Evolutionary conservation across 2,329 filamentous ascomycete genomes (phyloP).

Genomic region (Penicillium sp.): DNA sequence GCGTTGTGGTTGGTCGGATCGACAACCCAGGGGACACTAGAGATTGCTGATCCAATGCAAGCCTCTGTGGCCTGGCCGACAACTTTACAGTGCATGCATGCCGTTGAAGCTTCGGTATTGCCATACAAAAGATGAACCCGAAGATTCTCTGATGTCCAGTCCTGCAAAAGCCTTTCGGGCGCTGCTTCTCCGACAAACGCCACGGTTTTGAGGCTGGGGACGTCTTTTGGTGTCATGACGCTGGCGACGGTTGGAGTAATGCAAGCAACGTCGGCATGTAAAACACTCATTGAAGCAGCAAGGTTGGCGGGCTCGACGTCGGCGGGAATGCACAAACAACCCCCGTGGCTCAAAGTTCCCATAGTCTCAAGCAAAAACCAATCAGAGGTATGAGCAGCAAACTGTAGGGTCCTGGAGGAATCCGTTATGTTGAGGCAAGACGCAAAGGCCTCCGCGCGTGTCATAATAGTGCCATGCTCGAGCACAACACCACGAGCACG

Average conservation of each 20-base stretch:
- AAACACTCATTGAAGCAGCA: conserved; percentile 58
- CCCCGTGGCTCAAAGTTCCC: conserved; percentile 48
- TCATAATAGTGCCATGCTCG: conserved; percentile 42
- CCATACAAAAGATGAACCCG: conserved; percentile 35
- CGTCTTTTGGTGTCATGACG: conserved; percentile 36
- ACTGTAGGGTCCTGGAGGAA: conserved; percentile 46
- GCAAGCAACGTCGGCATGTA: conserved; percentile 40
- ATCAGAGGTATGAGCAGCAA: conserved; percentile 55
- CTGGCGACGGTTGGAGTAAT: conserved; percentile 41
- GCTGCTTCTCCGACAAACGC: conserved; percentile 33
- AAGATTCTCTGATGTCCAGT: conserved; percentile 28
- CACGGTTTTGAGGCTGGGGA: conserved; percentile 33
- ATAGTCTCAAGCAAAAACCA: conserved; percentile 51
- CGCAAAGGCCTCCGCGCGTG: conserved; percentile 39
- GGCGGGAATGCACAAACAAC: conserved; percentile 56
- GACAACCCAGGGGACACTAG: conserved; percentile 44
- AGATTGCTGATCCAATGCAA: conserved; percentile 34
- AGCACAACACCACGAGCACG: conserved; percentile 46
- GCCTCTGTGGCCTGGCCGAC: background rate
- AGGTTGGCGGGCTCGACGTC: conserved; percentile 58
- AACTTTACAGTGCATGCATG: conserved; percentile 28
- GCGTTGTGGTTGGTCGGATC: conserved; percentile 37
- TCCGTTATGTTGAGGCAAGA: conserved; percentile 30
- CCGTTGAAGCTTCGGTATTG: conserved; percentile 35
- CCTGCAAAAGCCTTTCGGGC: conserved; percentile 6